These are phyloP conservation scores for Tolypocladium amazonense DNA, from an alignment of 2,329 filamentous ascomycete species.

Conservation along the genomic window DNA sequence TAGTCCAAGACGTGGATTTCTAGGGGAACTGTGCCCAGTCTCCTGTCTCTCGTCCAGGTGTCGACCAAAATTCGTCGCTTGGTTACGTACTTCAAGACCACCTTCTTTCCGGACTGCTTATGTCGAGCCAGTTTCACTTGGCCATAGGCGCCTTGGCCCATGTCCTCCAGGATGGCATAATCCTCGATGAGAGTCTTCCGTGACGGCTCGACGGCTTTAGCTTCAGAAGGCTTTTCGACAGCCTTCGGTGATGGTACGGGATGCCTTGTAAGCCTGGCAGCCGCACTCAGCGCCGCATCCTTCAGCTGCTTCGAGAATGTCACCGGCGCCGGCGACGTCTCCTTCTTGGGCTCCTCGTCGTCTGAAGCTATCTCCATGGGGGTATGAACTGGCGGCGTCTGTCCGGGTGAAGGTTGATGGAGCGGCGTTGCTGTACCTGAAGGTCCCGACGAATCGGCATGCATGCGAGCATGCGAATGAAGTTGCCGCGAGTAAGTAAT, in stretches of 20 bases:
- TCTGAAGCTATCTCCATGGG: slow-evolving; percentile 47
- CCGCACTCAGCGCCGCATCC: slow-evolving; percentile 43
- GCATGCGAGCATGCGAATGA: slow-evolving; percentile 53
- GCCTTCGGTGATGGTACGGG: slow-evolving; percentile 17
- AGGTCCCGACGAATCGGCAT: slow-evolving; percentile 50
- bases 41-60: slow-evolving; percentile 92
- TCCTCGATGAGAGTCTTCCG: slow-evolving; percentile 80
- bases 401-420: slow-evolving; percentile 69
- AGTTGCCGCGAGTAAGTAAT: slow-evolving; percentile 92
- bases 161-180: slow-evolving; percentile 89
- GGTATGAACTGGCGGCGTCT: slow-evolving; percentile 46
- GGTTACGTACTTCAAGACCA: slow-evolving; percentile 95
- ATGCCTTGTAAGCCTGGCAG: slow-evolving; percentile 39
- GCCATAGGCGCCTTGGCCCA: slow-evolving; percentile 96
- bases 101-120: slow-evolving; percentile 70
- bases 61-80: slow-evolving; percentile 95
- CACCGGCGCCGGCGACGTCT: slow-evolving; percentile 30
- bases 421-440: slow-evolving; percentile 61
- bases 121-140: slow-evolving; percentile 92
- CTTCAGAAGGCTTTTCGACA: slow-evolving; percentile 19
- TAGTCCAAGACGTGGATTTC: slow-evolving; percentile 97
- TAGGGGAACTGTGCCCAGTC: slow-evolving; percentile 85
- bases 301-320: slow-evolving; percentile 45
- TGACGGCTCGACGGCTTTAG: slow-evolving; percentile 24
- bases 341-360: slow-evolving; percentile 32